Base-by-base conservation (phyloP, 768 basidiomycete genomes). In the Fomitopsis serialis region DNA sequence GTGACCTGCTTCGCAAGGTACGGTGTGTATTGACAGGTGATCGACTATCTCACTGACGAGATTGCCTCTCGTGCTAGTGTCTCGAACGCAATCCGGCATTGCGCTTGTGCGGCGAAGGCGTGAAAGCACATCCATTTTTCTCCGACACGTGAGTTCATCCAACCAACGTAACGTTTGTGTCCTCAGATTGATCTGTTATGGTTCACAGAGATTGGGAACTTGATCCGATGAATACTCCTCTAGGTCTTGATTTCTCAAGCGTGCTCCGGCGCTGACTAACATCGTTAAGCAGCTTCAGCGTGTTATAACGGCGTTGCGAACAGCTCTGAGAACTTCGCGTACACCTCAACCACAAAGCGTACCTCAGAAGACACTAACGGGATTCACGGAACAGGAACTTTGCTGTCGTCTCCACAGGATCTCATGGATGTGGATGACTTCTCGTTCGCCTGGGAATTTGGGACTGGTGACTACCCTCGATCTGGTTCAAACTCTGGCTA, bases 81-180 rank as follows among this genome's bases (percentile, higher is more conserved):
- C 62, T 83, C 17, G 76, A 83, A 65, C 74, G 77, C 22, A 84
- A 85, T 61, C 75, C 83, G 13, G 63, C 68, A 2, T 58, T 78
- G 23, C 77, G 82, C 34, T 62, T 71, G 48, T 66, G 65, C 50
- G 71, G 76, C 42, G 55, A 67, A 17, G 63, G 68, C 13, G 72
- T 82, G 43, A 77, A 70, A 60, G 62, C 59, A 11, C 81, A 85
- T 62, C 52, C 62, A 13, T 83, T 79, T 61, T 83, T 85, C 58
- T 58, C 65, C 8, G 61, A 65, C 3, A 68, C 76, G 82, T 83
- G 62, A 48, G 81, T 70, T 2, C 5, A 27, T 2, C 6, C 29
- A 32, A 6, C 29, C 6, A 32, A 6, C 29, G 11, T 32, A 32
- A 32, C 11, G 29, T 32, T 6, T 11, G 11, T 11, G 11, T 32